A percentile compares a stretch with the other conserved stretches of the same genome.
Evolutionary conservation across 768 basidiomycete genomes (phyloP).

Genomic region (Phlegmacium glaucopus): DNA sequence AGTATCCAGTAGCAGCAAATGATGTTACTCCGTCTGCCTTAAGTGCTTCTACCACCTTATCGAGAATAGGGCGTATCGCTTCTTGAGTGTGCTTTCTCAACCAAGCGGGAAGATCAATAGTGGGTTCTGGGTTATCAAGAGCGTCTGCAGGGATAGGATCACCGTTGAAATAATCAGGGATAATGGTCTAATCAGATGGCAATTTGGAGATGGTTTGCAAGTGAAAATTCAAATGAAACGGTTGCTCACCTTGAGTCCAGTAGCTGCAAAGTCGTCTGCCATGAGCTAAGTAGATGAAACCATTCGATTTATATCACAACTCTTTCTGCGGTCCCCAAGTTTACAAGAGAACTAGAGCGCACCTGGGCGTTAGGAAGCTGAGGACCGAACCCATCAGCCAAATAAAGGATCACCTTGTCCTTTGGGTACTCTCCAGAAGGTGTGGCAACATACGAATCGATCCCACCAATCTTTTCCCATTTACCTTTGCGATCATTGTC

Average conservation of each 20-base stretch:
- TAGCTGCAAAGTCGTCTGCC: slow-evolving; percentile 39
- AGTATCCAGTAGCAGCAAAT: slow-evolving; percentile 66
- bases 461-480: slow-evolving; percentile 42
- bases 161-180: slow-evolving; percentile 39
- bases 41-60: slow-evolving; percentile 55
- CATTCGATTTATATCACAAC: too few relatives aligned
- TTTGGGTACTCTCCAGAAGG: slow-evolving; percentile 48
- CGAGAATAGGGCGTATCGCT: slow-evolving; percentile 43
- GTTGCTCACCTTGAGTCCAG: slow-evolving; percentile 38
- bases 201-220: background rate
- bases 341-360: slow-evolving; percentile 12
- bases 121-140: too few relatives aligned
- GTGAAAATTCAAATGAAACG: background rate
- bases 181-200: slow-evolving; percentile 27
- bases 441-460: slow-evolving; percentile 50
- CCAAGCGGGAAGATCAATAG: too few relatives aligned
- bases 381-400: slow-evolving; percentile 52
- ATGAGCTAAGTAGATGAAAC: slow-evolving; percentile 27
- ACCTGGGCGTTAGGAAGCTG: slow-evolving; percentile 45
- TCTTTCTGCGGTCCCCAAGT: too few relatives aligned
- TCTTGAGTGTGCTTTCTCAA: slow-evolving; percentile 35
- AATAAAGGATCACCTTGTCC: slow-evolving; percentile 53
- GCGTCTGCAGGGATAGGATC: slow-evolving; percentile 38
- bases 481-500: slow-evolving; percentile 35
- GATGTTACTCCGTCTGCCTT: slow-evolving; percentile 54